Base-by-base conservation (phyloP, 495 filamentous ascomycete species). In the Podospora tetraspora region DNA sequence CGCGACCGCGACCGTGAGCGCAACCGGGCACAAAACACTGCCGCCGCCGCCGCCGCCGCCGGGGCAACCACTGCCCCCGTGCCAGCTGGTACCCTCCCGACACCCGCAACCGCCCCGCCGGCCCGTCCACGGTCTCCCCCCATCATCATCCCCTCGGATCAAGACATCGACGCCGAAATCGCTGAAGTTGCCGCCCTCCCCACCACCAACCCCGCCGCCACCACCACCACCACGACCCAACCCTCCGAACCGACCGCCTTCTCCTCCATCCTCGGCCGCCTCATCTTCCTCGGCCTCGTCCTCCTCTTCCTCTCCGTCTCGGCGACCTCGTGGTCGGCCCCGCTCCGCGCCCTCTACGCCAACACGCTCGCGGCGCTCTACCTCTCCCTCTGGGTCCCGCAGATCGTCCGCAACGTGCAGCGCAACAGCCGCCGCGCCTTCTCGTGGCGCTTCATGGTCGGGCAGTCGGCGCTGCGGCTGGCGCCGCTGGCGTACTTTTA, bases 391-490 rank as follows among this genome's bases (percentile, higher is more conserved):
- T 97, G 94, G 94, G 69, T 86, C 0, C 95, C 95, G 0, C 95
- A 99, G 75, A 93, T 97, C 71, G 87, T 90, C 71, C 89, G 95
- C 59, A 99, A 99, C 78, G 81, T 92, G 59, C 88, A 91, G 78
- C 90, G 95, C 25, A 97, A 97, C 77, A 96, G 92, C 76, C 91
- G 94, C 34, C 91, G 92, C 73, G 92, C 93, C 2, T 83, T 97
- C 5, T 84, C 88, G 6, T 96, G 92, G 92, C 88, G 91, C 59
- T 99, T 93, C 74, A 88, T 97, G 64, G 74, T 93, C 57, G 94
- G 94, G 2, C 90, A 96, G 73, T 94, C 91, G 64, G 73, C 89
- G 21, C 83, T 96, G 0, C 87, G 95, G 0, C 77, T 96, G 1
- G 74, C 88, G 7, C 94, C 95, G 2, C 88, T 97, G 66, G 75